These are phyloP conservation scores for Zychaea mexicana DNA, from an alignment of 371 early-diverging fungal genomes.

Conservation along the genomic window DNA sequence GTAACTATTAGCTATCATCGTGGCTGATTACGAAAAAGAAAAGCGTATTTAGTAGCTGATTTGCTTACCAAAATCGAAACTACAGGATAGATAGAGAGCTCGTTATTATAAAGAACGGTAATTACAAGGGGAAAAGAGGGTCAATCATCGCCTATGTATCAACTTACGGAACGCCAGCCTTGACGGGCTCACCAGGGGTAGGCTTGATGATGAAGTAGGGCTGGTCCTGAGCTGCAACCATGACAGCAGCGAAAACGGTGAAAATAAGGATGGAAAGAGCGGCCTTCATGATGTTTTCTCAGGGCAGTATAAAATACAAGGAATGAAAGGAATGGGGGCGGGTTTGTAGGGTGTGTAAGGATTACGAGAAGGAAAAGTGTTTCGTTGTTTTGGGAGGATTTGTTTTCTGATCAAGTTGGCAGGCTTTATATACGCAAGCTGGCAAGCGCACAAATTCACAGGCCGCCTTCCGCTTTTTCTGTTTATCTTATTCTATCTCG, in stretches of 20 bases:
- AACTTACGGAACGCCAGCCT: slow-evolving; percentile 14
- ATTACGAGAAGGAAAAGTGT: not conserved
- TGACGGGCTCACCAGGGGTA: slow-evolving; percentile 4
- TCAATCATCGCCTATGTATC: no score
- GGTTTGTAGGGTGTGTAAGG: not conserved
- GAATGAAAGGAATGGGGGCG: slow-evolving; percentile 1
- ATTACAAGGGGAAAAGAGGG: not conserved
- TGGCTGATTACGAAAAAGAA: not conserved
- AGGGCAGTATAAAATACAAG: not conserved
- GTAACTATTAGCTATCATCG: not conserved
- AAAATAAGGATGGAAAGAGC: slow-evolving; percentile 5
- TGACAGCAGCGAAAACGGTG: slow-evolving; percentile 2
- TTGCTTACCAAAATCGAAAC: not conserved
- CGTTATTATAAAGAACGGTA: not conserved
- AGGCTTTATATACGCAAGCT: not conserved
- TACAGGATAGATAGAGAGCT: not conserved
- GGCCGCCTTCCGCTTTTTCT: slow-evolving; percentile 1
- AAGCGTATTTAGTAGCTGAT: not conserved
- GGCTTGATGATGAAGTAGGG: slow-evolving; percentile 16
- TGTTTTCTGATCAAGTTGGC: not conserved
- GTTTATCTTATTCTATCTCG: slow-evolving; percentile 1
- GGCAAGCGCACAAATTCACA: not conserved
- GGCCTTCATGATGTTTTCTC: slow-evolving; percentile 8
- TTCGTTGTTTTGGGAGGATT: not conserved
- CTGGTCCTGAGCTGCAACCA: slow-evolving; percentile 7